Evolutionary conservation across 805 yeast genomes (phyloP).

Genomic region (Monosporozyma yasuniensis): DNA sequence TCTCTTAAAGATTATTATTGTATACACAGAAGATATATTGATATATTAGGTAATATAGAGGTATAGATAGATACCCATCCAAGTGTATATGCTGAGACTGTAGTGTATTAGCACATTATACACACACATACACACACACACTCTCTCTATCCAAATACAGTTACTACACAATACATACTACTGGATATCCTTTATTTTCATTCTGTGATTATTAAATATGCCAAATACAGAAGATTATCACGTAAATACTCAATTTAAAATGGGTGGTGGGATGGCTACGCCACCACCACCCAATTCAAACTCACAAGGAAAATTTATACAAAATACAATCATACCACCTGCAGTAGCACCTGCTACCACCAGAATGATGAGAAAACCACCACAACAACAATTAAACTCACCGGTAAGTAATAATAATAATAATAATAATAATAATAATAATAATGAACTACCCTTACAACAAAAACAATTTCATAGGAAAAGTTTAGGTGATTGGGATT

Average conservation of each 20-base stretch:
- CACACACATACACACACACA: no score
- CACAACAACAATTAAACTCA: conserved; percentile 6
- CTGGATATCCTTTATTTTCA: neutral
- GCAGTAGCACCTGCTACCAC: conserved; percentile 27
- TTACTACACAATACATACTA: no score
- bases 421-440: no score
- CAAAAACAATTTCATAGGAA: conserved; percentile 59
- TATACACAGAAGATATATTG: no score
- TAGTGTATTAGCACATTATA: no score
- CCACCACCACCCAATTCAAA: neutral
- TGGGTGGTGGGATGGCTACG: conserved; percentile 16
- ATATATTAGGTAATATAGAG: no score
- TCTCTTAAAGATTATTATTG: no score
- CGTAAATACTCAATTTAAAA: conserved; percentile 24
- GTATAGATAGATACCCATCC: no score
- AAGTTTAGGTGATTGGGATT: conserved; percentile 95
- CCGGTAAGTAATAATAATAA: conserved; percentile 3
- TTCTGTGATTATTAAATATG: conserved; percentile 1
- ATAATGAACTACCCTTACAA: no score
- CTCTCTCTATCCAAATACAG: no score
- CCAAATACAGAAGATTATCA: conserved; percentile 17
- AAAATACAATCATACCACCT: no score
- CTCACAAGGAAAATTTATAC: neutral
- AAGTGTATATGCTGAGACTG: no score
- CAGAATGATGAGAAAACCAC: conserved; percentile 6